These are phyloP conservation scores for Botrytis cinerea DNA, from an alignment of 2,329 filamentous ascomycete genomes.

Conservation along the genomic window DNA sequence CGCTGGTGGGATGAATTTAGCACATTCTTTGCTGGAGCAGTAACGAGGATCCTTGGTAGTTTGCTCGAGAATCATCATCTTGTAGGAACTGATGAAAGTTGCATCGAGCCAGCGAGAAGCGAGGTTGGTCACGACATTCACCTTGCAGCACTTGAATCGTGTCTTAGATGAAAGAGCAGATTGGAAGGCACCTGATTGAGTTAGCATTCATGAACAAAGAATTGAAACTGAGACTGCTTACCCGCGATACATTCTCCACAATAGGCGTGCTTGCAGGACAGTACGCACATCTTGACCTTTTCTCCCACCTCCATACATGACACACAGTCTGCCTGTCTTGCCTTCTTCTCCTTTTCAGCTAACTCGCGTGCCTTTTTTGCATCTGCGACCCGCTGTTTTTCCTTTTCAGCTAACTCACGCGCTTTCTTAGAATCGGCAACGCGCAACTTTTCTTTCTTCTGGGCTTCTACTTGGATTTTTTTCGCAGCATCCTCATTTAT, in stretches of 20 bases:
- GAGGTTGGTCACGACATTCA: constrained; percentile 3
- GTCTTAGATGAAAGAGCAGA: constrained; percentile 29
- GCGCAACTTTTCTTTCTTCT: constrained; percentile 9
- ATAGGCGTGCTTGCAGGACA: constrained; percentile 33
- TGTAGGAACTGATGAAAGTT: constrained; percentile 30
- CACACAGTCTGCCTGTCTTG: constrained; percentile 28
- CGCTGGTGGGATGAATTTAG: constrained; percentile 36
- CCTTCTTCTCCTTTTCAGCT: constrained; percentile 19
- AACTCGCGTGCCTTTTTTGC: constrained; percentile 15
- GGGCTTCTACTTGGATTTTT: constrained; percentile 4
- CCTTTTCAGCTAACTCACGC: neutral
- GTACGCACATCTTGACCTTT: constrained; percentile 25
- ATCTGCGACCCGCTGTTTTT: constrained; percentile 10
- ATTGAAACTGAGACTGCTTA: constrained; percentile 14
- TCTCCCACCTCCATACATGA: constrained; percentile 31
- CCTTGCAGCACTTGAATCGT: constrained; percentile 32
- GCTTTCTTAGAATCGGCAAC: constrained; percentile 11
- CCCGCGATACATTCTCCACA: constrained; percentile 31
- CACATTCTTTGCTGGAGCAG: constrained; percentile 33
- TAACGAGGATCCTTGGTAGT: constrained; percentile 38
- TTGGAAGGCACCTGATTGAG: constrained; percentile 30
- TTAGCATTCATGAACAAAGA: neutral
- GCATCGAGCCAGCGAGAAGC: constrained; percentile 22
- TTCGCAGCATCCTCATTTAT: neutral
- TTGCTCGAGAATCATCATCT: constrained; percentile 35